phyloP scores from a whole-genome alignment of 2,329 filamentous ascomycete genomes.

The Fusarium duplospermum region DNA sequence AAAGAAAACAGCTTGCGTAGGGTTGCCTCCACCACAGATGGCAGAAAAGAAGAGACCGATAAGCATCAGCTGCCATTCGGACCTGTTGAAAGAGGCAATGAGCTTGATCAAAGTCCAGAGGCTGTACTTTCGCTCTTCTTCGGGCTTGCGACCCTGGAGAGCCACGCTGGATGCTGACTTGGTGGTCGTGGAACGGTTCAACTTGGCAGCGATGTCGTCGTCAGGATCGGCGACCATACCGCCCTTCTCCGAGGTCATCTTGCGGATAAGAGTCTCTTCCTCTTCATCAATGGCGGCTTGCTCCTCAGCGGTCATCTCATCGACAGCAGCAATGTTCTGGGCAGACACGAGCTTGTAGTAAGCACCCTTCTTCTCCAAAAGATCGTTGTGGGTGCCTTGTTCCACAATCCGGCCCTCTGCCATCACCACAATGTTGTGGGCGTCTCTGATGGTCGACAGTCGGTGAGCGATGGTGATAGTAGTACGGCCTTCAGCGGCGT shows the following conservation, averaged over 20 bases:
- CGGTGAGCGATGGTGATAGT: conserved; percentile 97
- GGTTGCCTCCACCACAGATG: conserved; percentile 85
- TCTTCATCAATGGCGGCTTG: conserved; percentile 61
- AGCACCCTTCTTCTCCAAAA: conserved; percentile 76
- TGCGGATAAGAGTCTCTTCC: conserved; percentile 63
- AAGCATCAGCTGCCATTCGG: conserved; percentile 78
- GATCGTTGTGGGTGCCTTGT: conserved; percentile 86
- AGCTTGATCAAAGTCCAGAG: conserved; percentile 83
- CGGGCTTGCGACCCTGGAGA: conserved; percentile 66
- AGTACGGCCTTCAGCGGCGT: conserved; percentile 85
- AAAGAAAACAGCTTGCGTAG: conserved; percentile 78
- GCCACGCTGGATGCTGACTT: conserved; percentile 77
- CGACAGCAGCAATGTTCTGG: conserved; percentile 79
- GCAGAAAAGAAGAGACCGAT: conserved; percentile 78
- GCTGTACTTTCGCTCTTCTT: conserved; percentile 69
- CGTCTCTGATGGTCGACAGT: conserved; percentile 91
- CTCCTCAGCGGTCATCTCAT: conserved; percentile 64
- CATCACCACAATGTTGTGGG: conserved; percentile 97
- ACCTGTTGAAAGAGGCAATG: conserved; percentile 81
- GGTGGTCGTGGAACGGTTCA: conserved; percentile 65
- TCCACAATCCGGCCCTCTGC: conserved; percentile 86
- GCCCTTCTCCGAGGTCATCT: conserved; percentile 56
- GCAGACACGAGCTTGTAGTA: conserved; percentile 90
- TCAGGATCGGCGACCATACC: conserved; percentile 67
- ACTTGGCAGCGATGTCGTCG: conserved; percentile 69